Base-by-base conservation (phyloP, 805 yeast species). In the Metschnikowia similis region DNA sequence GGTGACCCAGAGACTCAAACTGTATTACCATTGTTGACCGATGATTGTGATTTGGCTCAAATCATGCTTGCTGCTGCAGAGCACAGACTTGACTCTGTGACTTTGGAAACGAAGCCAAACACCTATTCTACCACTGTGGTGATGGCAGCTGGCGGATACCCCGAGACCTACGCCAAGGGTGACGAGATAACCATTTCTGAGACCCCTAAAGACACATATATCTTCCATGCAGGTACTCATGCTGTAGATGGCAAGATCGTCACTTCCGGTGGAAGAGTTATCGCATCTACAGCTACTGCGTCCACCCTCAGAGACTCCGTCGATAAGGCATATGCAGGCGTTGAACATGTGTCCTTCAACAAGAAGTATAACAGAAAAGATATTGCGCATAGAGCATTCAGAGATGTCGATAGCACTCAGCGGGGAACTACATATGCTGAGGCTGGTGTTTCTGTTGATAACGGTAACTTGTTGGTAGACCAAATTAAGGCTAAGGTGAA, bases 1-100 rank as follows among this genome's bases (percentile, higher is more conserved):
- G 99, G 99, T 55, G 99, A 94, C 68, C 99, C 99, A 57, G 99
- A 94, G 73, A 94, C 98, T 34, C 99, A 94, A 75, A 88, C 97
- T 2, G 96, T 94, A 26, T 75, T 94, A 63, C 97, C 97, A 17
- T 77, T 94, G 63, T 74, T 94, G 55, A 74, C 88, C 42, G 81
- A 82, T 38, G 86, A 84, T 48, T 85, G 97, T n/a, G 99, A 94
- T 70, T 77, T 94, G 63, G 94, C 97, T 42, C 89, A 91, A 69
- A 83, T 94, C 42, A 82, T 95, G 80, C 70, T 92, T 48, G 99
- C 98, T 41, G 85, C 96, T 56, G 96, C 94, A 41, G 96, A 92
- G 67, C 96, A 87, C 69, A 80, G 98, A 68, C 80, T 94, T 57
- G 99, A 94, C 64, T 80, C 96, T 30, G 88, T 90, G 42, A 72